A percentile compares a stretch with the other conserved stretches of the same genome.
These are phyloP conservation scores for Pythium aphanidermatum DNA, from an alignment of 352 stramenopile genomes.

Conservation along the genomic window DNA sequence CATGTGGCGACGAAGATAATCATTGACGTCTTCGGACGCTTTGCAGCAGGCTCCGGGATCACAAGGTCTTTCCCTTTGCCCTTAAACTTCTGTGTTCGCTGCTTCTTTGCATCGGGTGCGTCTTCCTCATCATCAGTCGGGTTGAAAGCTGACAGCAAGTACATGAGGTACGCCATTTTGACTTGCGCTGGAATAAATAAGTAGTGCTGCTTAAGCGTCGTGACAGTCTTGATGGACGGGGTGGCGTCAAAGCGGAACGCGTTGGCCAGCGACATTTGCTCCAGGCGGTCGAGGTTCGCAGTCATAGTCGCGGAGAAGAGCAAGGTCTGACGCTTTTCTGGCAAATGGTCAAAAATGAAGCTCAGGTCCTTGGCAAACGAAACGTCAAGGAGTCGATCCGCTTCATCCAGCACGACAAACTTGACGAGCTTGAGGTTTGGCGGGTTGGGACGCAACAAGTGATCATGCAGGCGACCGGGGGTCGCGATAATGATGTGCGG, in stretches of 20 bases:
- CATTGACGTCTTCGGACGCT: conserved; percentile 58
- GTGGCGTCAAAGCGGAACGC: conserved; percentile 72
- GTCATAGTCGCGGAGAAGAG: conserved; percentile 98
- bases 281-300: conserved; percentile 82
- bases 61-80: conserved; percentile 29
- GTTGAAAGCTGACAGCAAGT: conserved; percentile 66
- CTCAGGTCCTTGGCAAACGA: conserved; percentile 85
- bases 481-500: conserved; percentile 98
- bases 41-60: conserved; percentile 9
- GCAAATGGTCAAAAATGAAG: conserved; percentile 81
- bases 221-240: conserved; percentile 84
- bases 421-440: conserved; percentile 88
- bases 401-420: conserved; percentile 98
- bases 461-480: conserved; percentile 91
- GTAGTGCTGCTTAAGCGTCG: conserved; percentile 95
- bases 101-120: conserved; percentile 26
- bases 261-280: conserved; percentile 62
- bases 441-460: conserved; percentile 88
- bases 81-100: conserved; percentile 18
- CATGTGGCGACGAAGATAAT: conserved; percentile 98
- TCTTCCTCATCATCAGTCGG: conserved; percentile 53
- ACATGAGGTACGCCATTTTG: conserved; percentile 95
- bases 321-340: conserved; percentile 89
- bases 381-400: conserved; percentile 91
- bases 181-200: conserved; percentile 96